A percentile compares a stretch with the other conserved stretches of the same genome.
phyloP scores from a whole-genome alignment of 2,329 filamentous ascomycete genomes.

The Onygenales sp. region DNA sequence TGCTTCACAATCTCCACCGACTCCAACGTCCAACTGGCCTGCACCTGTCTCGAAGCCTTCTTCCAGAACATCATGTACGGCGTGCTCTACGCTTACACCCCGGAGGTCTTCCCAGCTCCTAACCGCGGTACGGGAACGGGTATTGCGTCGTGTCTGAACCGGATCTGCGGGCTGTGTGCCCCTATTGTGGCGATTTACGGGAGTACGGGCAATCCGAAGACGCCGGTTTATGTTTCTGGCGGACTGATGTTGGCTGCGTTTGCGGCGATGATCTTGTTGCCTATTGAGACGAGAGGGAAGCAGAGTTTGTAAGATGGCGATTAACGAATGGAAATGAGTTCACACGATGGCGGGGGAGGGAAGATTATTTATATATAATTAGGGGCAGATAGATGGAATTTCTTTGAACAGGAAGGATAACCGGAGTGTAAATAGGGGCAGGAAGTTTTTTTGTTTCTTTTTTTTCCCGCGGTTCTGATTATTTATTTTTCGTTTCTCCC shows the following conservation, averaged over 20 bases:
- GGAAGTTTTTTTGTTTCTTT: neutral
- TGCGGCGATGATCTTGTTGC: slow-evolving; percentile 35
- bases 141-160: slow-evolving; percentile 36
- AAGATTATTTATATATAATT: neutral
- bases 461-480: neutral
- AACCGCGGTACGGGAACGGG: slow-evolving; percentile 47
- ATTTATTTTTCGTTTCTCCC: too few relatives aligned
- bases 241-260: slow-evolving; percentile 36
- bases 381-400: too few relatives aligned
- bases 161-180: slow-evolving; percentile 35
- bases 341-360: too few relatives aligned
- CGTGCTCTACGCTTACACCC: slow-evolving; percentile 50
- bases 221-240: slow-evolving; percentile 37
- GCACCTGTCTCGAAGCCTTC: slow-evolving; percentile 46
- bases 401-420: too few relatives aligned
- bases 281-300: slow-evolving; percentile 38
- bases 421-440: too few relatives aligned
- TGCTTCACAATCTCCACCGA: slow-evolving; percentile 44
- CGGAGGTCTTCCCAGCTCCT: slow-evolving; percentile 49
- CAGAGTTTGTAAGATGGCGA: slow-evolving; percentile 24
- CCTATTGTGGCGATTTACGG: slow-evolving; percentile 37
- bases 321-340: neutral
- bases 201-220: slow-evolving; percentile 26
- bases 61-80: slow-evolving; percentile 51
- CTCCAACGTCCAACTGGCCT: slow-evolving; percentile 41